Base-by-base conservation (phyloP, 2,329 filamentous ascomycete species). In the Gremmenia infestans region DNA sequence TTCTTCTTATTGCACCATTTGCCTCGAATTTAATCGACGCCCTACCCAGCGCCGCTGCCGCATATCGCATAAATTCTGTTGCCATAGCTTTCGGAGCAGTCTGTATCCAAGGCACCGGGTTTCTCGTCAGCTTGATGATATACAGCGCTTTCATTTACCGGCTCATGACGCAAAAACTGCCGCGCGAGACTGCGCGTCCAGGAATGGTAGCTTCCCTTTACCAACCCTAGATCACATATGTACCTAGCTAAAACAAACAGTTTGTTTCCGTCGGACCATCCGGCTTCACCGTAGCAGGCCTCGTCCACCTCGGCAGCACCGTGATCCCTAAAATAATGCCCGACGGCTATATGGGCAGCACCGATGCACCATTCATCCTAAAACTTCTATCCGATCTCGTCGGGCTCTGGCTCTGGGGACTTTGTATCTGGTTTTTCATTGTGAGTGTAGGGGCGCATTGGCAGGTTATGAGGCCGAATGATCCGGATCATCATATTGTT, bases 101-200 rank as follows among this genome's bases (percentile, higher is more conserved):
- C 22, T 73, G 78, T 0, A 72, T 78, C 1, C 80, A 83, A 63
- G 81, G 79, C 6, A 80, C 78, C 1, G 80, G 79, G 0, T 82
- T 80, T 58, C 71, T 82, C 2, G 80, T 83, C 47, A 77, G 76
- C 48, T 79, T 93, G 56, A 92, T 92, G 86, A 88, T 95, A 25
- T 91, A 91, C 60, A 83, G 87, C 1, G 88, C 90, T 50, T 94
- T 92, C 68, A 82, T 95, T 50, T 94, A 94, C 69, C 83, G 90
- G 32, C 78, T 95, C 28, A 94, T 94, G 89, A 93, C 89, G 0
- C 88, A 93, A 67, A 94, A 94, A 65, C 76, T 95, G 0, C 90
- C 90, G 0, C 79, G 82, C 53, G 89, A 93, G 66, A 84, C 81
- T 43, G 79, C 90, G 19, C 81, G 89, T 11, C 90, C 90, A 0